Evolutionary conservation across 331 rosid species (phyloP), one percentile per base, ranked within the genome.

Genomic region (Rosa hybrid): DNA sequence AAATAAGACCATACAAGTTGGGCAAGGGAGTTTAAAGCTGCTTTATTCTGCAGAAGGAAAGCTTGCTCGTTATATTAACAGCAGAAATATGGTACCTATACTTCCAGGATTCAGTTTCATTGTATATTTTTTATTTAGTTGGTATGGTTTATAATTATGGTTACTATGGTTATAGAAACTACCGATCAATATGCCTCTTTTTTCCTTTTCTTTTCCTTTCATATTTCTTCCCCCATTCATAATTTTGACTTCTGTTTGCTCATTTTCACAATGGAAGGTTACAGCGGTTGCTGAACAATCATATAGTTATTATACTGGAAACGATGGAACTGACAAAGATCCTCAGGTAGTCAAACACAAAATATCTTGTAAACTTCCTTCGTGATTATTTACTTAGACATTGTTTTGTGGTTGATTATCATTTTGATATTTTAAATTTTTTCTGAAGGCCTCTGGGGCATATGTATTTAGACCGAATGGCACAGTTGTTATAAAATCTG

Each of bases 391-490:
- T 56, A 5, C 57, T 30, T 45, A 38, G 63, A 59, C 67, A 39
- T 53, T 54, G 23, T 63, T 48, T 23, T 67, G 75, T 38, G 41
- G 23, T 68, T 41, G 71, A n/a, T 27, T 74, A 42, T 65, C 49
- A 75, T 75, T 64, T 30, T 80, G 60, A 39, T 39, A 41, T 23
- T 79, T 70, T 54, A 39, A 8, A 51, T 79, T 12, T 69, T n/a
- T 72, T 49, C 49, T 80, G 76, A 77, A 86, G 89, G 89, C 89
- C 12, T 86, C 89, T 71, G 89, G 89, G 77, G 89, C 89, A 42
- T 86, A 86, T 78, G 83, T 86, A 12, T 86, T 86, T 63, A 83
- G 87, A 57, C 89, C 89, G 13, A 86, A 86, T 81, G 44, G 57
- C 76, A 83, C 89, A 16, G 62, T 80, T 69, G 73, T 74, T n/a